Base-by-base conservation (phyloP, 108 stramenopile species). In the Conticribra guillardii region DNA sequence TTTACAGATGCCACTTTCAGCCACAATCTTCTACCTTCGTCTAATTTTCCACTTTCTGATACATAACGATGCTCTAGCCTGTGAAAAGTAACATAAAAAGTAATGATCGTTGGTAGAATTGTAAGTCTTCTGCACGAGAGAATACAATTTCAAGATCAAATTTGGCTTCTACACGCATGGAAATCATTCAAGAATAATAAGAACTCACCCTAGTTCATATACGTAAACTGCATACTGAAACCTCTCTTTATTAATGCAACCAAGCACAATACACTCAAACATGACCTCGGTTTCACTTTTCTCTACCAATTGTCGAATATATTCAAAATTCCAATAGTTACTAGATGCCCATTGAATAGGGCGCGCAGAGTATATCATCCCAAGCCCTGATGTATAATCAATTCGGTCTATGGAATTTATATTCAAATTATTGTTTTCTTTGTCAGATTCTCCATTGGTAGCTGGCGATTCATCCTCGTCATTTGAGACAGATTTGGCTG, bases 321-420 rank as follows among this genome's bases (percentile, higher is more conserved):
- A 84, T 74, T 91, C 93, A 33, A 87, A 85, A 19, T 87, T 41
- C 93, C 93, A 94, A 73, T 88, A 90, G 41, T 87, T 82, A 49
- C 82, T 82, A 1, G 87, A 85, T 55, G 72, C 50, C 50, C 77
- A 75, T 60, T 89, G 86, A 9, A 93, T 58, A n/a, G 59, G 64
- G 23, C 77, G 48, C 3, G 81, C 87, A 18, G 89, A 86, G 27
- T 67, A 69, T 54, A 85, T 57, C 49, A 84, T 72, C 3, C 82
- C 87, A 8, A 54, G 60, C 3, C 86, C 84, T 37, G 81, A 82
- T 8, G 31, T 65, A 62, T 78, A 91, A 58, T 93, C 79, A 49
- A 88, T 93, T 24, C 68, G 61, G 67, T 89, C 85, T 9, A 70
- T 24, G 37, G 70, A 75, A 24, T 71, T 60, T 49, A 41, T 14